Evolutionary conservation across 192 early-diverging fungal species (phyloP).

Genomic region (Coemansia sp.): DNA sequence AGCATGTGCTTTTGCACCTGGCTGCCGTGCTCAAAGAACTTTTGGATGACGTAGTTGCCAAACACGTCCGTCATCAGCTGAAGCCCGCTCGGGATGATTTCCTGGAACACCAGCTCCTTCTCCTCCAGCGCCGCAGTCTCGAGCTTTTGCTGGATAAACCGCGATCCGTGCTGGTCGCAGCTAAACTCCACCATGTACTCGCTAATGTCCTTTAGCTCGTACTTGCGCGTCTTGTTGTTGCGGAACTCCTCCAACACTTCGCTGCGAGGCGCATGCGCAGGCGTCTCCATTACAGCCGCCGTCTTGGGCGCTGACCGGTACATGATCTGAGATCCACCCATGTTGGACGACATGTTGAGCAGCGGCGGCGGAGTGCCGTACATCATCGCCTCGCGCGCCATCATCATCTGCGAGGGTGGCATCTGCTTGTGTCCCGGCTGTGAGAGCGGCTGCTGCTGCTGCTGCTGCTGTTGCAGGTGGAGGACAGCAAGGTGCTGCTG

Average conservation of each 20-base stretch:
- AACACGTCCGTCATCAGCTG: conserved; percentile 99
- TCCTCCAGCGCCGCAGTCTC: conserved; percentile 92
- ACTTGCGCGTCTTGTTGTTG: conserved; percentile 96
- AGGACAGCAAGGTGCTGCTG: conserved; percentile 29
- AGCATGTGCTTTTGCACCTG: conserved; percentile 91
- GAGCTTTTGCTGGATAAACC: conserved; percentile 98
- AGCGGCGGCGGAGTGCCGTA: conserved; percentile 52
- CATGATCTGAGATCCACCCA: conserved; percentile 37
- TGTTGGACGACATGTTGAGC: conserved; percentile 23
- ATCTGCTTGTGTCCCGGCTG: conserved; percentile 18
- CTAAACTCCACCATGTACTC: conserved; percentile 97
- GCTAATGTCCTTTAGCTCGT: conserved; percentile 95
- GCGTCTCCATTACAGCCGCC: conserved; percentile 42
- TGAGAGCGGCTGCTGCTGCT: conserved; percentile 17
- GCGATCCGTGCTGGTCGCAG: conserved; percentile 97
- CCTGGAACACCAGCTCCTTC: conserved; percentile 96
- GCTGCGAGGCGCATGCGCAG: conserved; percentile 75
- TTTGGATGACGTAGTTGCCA: conserved; percentile 99
- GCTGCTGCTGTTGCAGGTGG: conserved; percentile 33
- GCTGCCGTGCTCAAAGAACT: conserved; percentile 99
- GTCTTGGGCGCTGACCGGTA: conserved; percentile 42
- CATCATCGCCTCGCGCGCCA: conserved; percentile 46
- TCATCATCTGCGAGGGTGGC: conserved; percentile 24
- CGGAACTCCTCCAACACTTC: conserved; percentile 95
- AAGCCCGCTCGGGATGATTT: conserved; percentile 87